A percentile compares a stretch with the other conserved stretches of the same genome.
Evolutionary conservation across 2,329 filamentous ascomycete species (phyloP).

Genomic region (Ascochyta pisi): DNA sequence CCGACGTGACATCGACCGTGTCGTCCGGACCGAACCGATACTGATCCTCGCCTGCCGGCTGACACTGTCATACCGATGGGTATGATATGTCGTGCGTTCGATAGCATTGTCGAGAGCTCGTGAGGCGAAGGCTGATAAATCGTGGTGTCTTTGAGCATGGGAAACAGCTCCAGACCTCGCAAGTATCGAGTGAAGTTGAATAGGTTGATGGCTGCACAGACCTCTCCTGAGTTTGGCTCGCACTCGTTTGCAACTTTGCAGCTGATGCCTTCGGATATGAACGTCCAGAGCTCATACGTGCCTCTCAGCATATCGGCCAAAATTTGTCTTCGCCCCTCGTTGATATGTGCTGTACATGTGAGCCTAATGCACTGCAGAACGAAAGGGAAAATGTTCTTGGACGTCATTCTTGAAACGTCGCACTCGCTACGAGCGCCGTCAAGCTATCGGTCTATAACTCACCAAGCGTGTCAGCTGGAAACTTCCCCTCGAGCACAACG

Average conservation of each 20-base stretch:
- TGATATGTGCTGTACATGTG: conserved; percentile 1
- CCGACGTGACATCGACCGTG: conserved; percentile 8
- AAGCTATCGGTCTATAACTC: neutral
- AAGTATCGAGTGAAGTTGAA: neutral
- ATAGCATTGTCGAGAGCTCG: neutral
- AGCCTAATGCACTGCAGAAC: neutral
- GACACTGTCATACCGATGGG: neutral
- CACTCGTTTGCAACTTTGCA: neutral
- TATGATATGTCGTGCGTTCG: neutral
- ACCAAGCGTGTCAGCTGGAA: conserved; percentile 7
- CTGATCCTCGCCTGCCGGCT: neutral
- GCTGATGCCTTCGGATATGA: neutral
- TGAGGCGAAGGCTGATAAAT: neutral
- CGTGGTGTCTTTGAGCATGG: neutral
- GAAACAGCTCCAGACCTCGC: neutral
- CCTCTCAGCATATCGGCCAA: neutral
- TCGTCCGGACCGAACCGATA: neutral
- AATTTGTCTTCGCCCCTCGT: conserved; percentile 5
- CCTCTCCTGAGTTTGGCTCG: neutral
- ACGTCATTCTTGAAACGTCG: too few species aligned
- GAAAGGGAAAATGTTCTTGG: too few species aligned
- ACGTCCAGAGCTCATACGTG: conserved; percentile 5
- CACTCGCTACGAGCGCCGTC: too few species aligned
- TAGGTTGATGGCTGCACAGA: conserved; percentile 10
- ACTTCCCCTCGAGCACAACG: neutral